Base-by-base conservation (phyloP, 805 yeast species). In the Kluyveromyces lactis region DNA sequence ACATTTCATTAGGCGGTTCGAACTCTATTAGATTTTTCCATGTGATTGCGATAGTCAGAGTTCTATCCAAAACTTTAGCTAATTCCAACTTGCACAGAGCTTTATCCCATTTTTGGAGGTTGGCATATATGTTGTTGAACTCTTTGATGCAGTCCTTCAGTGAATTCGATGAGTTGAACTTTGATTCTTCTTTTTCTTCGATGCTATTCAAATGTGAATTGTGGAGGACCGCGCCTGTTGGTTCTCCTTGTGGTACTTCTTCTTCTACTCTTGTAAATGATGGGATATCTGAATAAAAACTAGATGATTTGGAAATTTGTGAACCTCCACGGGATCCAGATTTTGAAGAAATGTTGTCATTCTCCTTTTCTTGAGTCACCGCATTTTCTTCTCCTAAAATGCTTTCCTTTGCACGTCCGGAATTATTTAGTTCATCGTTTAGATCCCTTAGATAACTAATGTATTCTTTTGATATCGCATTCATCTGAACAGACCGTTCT, bases 1-100 rank as follows among this genome's bases (percentile, higher is more conserved):
- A 23, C 11, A 43, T 31, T 13, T 45, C 51, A n/a, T 49, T 56
- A 6, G 39, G 32, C 1, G 47, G 40, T 24, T 47, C 49, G 23
- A 51, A 42, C n/a, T 54, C 55, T 36, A 62, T 49, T 17, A 66
- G 41, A 0, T 31, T 21, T 18, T 51, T 44, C 69, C 69, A 66
- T 4, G 38, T 36, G 16, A 38, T 43, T 1, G 56, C 52, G 15
- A 51, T 46, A 1, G 40, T 24, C 21, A 49, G 41, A 17, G 50
- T 50, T 8, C 29, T 29, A 27, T 57, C 53, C 10, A 53, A 28
- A 3, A 56, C 38, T 8, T 44, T 32, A 6, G 48, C 45, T 32
- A 53, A 32, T 27, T 51, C 51, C 4, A 47, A 30, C 24, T 47
- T 39, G 4, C 34, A 33, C 4, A 63, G 35, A 17, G 40, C 46